Percentiles rank a stretch among this genome's conserved stretches.
phyloP scores from a whole-genome alignment of 805 yeast species.

The Candida andamanensis region DNA sequence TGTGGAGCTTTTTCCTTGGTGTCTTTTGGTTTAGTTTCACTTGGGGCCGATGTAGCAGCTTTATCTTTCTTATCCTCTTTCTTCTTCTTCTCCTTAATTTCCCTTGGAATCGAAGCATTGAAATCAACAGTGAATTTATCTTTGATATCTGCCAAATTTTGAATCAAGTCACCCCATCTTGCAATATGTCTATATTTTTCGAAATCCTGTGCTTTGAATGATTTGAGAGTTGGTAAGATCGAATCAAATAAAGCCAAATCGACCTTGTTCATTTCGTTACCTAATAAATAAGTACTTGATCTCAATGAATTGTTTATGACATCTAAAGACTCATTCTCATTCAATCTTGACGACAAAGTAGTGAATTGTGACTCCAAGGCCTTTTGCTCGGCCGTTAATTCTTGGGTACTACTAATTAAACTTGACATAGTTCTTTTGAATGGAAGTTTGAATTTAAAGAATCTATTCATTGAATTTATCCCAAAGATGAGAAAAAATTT shows the following conservation, averaged over 20 bases:
- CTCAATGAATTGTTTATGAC: constrained; percentile 67
- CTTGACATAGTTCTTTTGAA: constrained; percentile 5
- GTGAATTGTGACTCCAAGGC: constrained; percentile 78
- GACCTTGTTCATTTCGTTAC: constrained; percentile 59
- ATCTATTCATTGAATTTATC: constrained; percentile 5
- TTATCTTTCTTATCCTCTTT: constrained; percentile 22
- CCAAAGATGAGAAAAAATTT: constrained; percentile 3
- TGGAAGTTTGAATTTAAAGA: constrained; percentile 3
- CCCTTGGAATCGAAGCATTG: constrained; percentile 67
- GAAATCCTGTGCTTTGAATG: constrained; percentile 46
- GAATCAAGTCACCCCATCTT: constrained; percentile 90
- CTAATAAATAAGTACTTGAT: constrained; percentile 64
- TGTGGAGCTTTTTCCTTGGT: constrained; percentile 17
- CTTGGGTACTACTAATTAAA: constrained; percentile 4
- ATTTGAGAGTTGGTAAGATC: constrained; percentile 54
- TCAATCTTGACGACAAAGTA: constrained; percentile 60
- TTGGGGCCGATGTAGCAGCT: constrained; percentile 30
- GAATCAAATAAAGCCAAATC: constrained; percentile 69
- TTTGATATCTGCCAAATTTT: constrained; percentile 50
- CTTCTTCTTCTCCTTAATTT: constrained; percentile 59
- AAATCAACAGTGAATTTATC: constrained; percentile 53
- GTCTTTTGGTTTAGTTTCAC: constrained; percentile 34
- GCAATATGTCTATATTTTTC: constrained; percentile 73
- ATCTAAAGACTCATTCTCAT: constrained; percentile 37
- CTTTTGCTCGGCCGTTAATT: constrained; percentile 41